Evolutionary conservation across 1,284 basidiomycete genomes (phyloP).

Genomic region (Phlebopus sp.): DNA sequence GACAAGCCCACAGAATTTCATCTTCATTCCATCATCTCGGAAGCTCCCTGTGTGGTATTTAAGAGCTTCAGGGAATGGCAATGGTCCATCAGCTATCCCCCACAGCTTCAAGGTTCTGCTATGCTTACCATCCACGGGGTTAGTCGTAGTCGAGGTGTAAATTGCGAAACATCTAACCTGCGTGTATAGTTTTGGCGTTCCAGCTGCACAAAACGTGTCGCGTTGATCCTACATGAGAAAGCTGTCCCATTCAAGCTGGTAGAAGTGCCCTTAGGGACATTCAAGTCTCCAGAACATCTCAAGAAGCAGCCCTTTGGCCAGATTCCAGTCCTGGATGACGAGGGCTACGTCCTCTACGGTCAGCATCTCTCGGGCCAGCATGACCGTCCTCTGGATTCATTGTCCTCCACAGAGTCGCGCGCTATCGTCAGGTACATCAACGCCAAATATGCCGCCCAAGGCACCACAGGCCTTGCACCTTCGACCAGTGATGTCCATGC

Average conservation of each 20-base stretch:
- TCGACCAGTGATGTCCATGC: conserved; percentile 29
- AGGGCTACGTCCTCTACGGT: neutral
- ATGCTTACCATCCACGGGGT: conserved; percentile 2
- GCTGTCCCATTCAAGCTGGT: too few relatives aligned
- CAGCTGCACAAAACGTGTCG: conserved; percentile 3
- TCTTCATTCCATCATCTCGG: too few relatives aligned
- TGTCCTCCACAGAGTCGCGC: conserved; percentile 39
- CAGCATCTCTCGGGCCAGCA: neutral
- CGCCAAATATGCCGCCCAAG: conserved; percentile 38
- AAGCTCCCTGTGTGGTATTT: too few relatives aligned
- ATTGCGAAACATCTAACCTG: neutral
- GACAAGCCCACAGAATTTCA: too few relatives aligned
- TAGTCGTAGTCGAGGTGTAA: neutral
- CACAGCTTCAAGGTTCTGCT: too few relatives aligned
- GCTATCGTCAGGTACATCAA: conserved; percentile 48
- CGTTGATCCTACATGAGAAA: conserved; percentile 1
- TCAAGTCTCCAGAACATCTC: neutral
- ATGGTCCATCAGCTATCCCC: too few relatives aligned
- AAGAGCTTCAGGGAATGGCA: too few relatives aligned
- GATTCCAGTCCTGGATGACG: neutral
- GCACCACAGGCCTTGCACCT: conserved; percentile 14
- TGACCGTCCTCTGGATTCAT: neutral
- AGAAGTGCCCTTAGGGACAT: neutral
- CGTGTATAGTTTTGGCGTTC: neutral
- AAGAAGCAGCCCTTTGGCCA: conserved; percentile 7